Base-by-base conservation (phyloP, 2,329 filamentous ascomycete species). In the Cladosporium sphaerospermum region DNA sequence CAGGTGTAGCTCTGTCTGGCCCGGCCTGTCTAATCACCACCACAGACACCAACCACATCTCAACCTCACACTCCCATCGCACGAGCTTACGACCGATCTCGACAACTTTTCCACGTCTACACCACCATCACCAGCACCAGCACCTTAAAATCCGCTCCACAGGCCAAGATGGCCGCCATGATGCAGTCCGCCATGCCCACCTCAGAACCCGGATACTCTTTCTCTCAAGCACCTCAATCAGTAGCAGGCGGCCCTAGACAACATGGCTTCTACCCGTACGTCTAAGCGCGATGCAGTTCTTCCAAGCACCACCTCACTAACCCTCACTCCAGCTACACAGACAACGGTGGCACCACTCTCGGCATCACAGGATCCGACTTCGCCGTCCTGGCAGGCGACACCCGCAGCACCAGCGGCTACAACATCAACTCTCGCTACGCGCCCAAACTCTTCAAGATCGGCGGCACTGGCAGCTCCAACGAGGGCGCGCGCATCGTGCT, bases 391-490 rank as follows among this genome's bases (percentile, higher is more conserved):
- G 93, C 93, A 42, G 93, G 95, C 74, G 93, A 99, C 77, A 99
- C 93, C 64, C 88, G 93, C 70, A 89, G 89, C 67, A 96, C 91
- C 53, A 87, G 88, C 60, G 93, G 95, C 69, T 99, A 96, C 83
- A 96, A 87, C 79, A 99, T 99, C 85, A 96, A 99, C 83, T 91
- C 91, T 55, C 88, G 93, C 66, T 92, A 88, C 78, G 82, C 86
- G 55, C 93, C 93, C 54, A 99, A 99, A 75, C 87, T 99, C 58
- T 99, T 96, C 82, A 90, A 88, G 74, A 95, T 99, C 63, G 93
- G 95, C 56, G 93, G 92, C 51, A 89, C 91, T 56, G 91, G 88
- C 40, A 83, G 89, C 49, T 85, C 89, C 53, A 89, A 95, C 70
- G 83, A 87, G 56, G 89, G 91, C 63, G 88, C 89, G 49, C 88